A percentile compares a stretch with the other conserved stretches of the same genome.
These are phyloP conservation scores for Kluyveromyces dobzhanskii DNA, from an alignment of 805 yeast species.

Conservation along the genomic window DNA sequence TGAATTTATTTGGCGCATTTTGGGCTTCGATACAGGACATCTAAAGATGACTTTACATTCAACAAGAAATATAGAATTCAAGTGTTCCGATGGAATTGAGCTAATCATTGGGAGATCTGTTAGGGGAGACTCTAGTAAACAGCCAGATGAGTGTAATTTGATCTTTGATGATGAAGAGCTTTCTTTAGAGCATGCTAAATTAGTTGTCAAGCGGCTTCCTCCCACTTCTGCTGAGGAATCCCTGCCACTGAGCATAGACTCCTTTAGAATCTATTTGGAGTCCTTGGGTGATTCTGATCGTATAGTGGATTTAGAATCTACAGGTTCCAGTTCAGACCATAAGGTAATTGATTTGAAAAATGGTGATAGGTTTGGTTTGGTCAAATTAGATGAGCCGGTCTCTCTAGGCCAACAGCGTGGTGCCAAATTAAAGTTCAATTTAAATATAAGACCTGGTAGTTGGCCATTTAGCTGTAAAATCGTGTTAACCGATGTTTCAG, in stretches of 20 bases:
- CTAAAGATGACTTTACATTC: not conserved
- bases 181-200: conserved; percentile 17
- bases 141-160: conserved; percentile 13
- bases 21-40: too few species aligned
- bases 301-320: conserved; percentile 18
- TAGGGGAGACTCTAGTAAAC: conserved; percentile 10
- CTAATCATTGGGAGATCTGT: conserved; percentile 17
- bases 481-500: conserved; percentile 11
- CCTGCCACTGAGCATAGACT: conserved; percentile 9
- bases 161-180: conserved; percentile 16
- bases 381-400: conserved; percentile 10
- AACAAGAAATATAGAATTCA: not conserved
- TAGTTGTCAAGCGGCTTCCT: conserved; percentile 15
- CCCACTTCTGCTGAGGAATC: conserved; percentile 6
- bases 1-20: too few species aligned
- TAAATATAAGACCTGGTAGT: not conserved
- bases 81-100: conserved; percentile 6
- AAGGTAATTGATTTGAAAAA: conserved; percentile 19
- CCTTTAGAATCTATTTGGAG: conserved; percentile 18
- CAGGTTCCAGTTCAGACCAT: conserved; percentile 9
- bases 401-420: conserved; percentile 13
- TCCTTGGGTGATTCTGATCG: conserved; percentile 17
- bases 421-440: conserved; percentile 17
- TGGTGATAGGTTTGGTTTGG: conserved; percentile 21
- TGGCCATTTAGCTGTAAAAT: conserved; percentile 7